Evolutionary conservation across 2,329 filamentous ascomycete genomes (phyloP).

Genomic region (Cryoendolithus antarcticus): DNA sequence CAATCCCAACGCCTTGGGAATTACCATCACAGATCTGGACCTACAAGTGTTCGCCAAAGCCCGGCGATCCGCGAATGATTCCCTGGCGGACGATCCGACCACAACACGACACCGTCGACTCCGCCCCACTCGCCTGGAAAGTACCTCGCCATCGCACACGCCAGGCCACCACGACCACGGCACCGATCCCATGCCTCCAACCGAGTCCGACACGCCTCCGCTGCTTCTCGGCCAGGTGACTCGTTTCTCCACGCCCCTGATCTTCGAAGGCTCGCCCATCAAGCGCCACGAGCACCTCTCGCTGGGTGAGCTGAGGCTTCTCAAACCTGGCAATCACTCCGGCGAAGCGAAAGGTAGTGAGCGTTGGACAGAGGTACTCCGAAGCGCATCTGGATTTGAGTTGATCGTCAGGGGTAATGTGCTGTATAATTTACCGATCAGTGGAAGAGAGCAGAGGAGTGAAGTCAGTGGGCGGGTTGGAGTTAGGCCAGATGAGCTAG

Average conservation of each 20-base stretch:
- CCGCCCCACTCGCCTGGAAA: constrained; percentile 2
- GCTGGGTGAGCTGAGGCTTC: constrained; percentile 69
- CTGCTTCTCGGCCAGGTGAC: constrained; percentile 86
- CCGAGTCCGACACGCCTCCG: constrained; percentile 56
- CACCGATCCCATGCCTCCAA: constrained; percentile 33
- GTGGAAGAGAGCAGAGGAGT: constrained; percentile 41
- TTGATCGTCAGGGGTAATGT: constrained; percentile 83
- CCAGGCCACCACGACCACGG: constrained; percentile 10
- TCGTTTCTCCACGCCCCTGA: constrained; percentile 74
- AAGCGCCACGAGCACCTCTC: constrained; percentile 60
- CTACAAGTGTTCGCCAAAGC: constrained; percentile 92
- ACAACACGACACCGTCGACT: background rate
- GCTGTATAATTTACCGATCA: constrained; percentile 61
- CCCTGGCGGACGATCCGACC: too few relatives aligned
- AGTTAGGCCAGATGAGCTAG: constrained; percentile 28
- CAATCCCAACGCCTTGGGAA: constrained; percentile 85
- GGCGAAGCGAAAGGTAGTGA: constrained; percentile 60
- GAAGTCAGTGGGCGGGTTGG: constrained; percentile 31
- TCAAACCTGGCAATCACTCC: constrained; percentile 77
- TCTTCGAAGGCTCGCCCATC: constrained; percentile 83
- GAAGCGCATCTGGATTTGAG: constrained; percentile 67
- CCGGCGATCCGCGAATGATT: constrained; percentile 33
- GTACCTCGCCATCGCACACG: constrained; percentile 11
- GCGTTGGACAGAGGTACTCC: constrained; percentile 80
- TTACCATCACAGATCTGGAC: constrained; percentile 76